Evolutionary conservation across 352 stramenopile species (phyloP), one percentile per base, ranked within the genome.

Genomic region (Phytophthora syringae): DNA sequence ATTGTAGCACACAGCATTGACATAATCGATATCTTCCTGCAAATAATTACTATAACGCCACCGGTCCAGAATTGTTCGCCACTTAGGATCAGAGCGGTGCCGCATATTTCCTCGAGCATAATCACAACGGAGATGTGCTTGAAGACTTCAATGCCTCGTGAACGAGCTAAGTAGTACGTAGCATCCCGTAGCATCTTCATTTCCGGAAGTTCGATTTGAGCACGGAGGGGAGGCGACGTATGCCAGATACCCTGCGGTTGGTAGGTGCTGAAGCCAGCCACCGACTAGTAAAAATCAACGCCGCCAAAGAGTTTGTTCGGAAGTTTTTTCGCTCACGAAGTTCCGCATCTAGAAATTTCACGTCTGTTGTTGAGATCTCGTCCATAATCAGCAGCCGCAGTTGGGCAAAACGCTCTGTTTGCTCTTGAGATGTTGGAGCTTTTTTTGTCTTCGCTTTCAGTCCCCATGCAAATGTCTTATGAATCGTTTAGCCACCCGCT

Each of bases 381-480:
- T 50, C 16, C 10, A 59, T 27, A 42, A 59, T 42, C 37, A 59
- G 16, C 16, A 59, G n/a, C 3, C 25, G 30, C 6, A 59, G 52
- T 16, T 59, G 25, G 7, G 24, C 52, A 50, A 40, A 59, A 36
- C 25, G 39, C 24, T 59, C 37, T 7, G 20, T 10, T 50, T 42
- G 37, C 7, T 59, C 24, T 9, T 30, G 37, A 18, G 21, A 6
- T 25, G 21, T 36, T n/a, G 34, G n/a, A n/a, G n/a, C 32, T 15
- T n/a, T 13, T n/a, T 22, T 50, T 51, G 30, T 59, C 30, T 36
- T 36, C 6, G 30, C 2, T 49, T n/a, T 40, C 10, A 42, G 40
- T 5, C 37, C 52, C 39, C 52, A 59, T 43, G 37, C 52, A 42
- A 51, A 50, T 27, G 42, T 59, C 22, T 50, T 59, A 16, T 50